Conservation (phyloP, 1,284 basidiomycete species). For the Pisolithus thermaeus region DNA sequence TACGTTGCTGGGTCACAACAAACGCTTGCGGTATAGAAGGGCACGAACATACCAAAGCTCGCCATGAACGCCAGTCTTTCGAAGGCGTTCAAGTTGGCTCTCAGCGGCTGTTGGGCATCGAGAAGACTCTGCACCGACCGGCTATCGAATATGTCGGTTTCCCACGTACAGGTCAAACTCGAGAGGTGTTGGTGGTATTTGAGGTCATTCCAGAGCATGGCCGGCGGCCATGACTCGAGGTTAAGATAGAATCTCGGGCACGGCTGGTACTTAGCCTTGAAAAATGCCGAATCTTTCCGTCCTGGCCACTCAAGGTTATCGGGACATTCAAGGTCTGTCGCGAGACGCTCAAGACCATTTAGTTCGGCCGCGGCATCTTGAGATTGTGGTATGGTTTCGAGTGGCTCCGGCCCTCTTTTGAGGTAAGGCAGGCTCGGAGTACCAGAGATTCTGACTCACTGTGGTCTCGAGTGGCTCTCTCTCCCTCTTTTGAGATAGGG, state of each 20-base stretch:
- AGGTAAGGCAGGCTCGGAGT: too few relatives aligned
- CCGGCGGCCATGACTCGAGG: conserved; percentile 19
- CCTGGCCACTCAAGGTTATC: too few relatives aligned
- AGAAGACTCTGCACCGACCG: conserved; percentile 15
- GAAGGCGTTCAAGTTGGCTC: conserved; percentile 15
- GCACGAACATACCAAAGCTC: conserved; percentile 17
- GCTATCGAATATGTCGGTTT: conserved; percentile 26
- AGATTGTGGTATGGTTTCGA: too few relatives aligned
- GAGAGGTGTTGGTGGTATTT: conserved; percentile 20
- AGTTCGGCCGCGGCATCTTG: too few relatives aligned
- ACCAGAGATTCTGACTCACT: too few relatives aligned
- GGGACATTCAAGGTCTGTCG: too few relatives aligned
- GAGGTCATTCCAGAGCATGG: conserved; percentile 29
- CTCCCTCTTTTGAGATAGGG: too few relatives aligned
- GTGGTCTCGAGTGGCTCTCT: too few relatives aligned
- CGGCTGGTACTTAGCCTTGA: conserved; percentile 25
- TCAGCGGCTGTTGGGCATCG: conserved; percentile 11
- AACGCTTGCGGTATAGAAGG: neutral
- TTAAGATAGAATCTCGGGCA: conserved; percentile 16
- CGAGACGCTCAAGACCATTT: too few relatives aligned
- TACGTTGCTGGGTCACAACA: conserved; percentile 1
- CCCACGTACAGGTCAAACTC: conserved; percentile 17
- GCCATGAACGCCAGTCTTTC: conserved; percentile 30
- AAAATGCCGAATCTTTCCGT: conserved; percentile 27
- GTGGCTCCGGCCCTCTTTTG: too few relatives aligned